A percentile compares a stretch with the other conserved stretches of the same genome.
phyloP scores from a whole-genome alignment of 2,329 filamentous ascomycete species.

The Botryotinia globosa region DNA sequence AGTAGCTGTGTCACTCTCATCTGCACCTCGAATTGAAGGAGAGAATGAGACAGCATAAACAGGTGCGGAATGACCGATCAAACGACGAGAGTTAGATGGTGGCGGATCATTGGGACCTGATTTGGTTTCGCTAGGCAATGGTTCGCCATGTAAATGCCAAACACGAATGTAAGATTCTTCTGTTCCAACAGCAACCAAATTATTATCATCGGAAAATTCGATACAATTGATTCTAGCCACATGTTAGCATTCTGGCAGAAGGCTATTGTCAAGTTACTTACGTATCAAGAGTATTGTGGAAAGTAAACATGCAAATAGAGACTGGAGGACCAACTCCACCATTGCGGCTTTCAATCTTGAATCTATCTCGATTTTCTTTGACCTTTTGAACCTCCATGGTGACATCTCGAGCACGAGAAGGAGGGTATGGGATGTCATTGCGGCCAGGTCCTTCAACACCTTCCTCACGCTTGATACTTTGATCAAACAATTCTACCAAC shows the following conservation, averaged over 20 bases:
- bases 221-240: conserved; percentile 74
- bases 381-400: conserved; percentile 92
- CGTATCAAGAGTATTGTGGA: conserved; percentile 94
- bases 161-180: conserved; percentile 94
- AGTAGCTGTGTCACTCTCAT: conserved; percentile 44
- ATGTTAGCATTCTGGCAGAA: conserved; percentile 22
- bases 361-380: conserved; percentile 87
- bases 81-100: conserved; percentile 67
- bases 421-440: conserved; percentile 78
- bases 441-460: conserved; percentile 78
- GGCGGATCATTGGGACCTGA: conserved; percentile 59
- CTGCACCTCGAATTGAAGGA: conserved; percentile 36
- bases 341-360: conserved; percentile 80
- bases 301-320: conserved; percentile 96
- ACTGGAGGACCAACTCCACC: conserved; percentile 79
- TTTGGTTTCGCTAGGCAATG: conserved; percentile 67
- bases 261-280: conserved; percentile 45
- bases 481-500: conserved; percentile 83
- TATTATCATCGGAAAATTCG: conserved; percentile 90
- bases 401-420: conserved; percentile 85
- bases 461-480: conserved; percentile 84
- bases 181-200: conserved; percentile 83
- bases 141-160: conserved; percentile 85
- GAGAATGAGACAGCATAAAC: conserved; percentile 91
- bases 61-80: conserved; percentile 85